phyloP scores from a whole-genome alignment of 352 stramenopile genomes.

The Pythium sukuiense region DNA sequence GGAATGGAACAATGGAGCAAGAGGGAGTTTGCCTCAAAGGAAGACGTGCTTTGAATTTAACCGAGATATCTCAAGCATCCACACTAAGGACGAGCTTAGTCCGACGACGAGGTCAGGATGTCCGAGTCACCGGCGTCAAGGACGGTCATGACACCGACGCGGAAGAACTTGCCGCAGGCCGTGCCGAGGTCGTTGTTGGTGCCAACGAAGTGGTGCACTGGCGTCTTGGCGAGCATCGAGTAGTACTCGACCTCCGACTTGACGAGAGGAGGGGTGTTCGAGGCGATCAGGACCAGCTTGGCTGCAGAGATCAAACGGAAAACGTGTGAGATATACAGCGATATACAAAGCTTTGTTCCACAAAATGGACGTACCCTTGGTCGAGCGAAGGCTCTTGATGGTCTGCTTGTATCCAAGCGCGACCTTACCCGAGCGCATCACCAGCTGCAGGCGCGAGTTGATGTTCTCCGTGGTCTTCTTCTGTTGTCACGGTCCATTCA shows the following conservation, averaged over 20 bases:
- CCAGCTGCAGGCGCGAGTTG: conserved; percentile 99
- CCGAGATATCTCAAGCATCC: conserved; percentile 2
- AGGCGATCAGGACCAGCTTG: conserved; percentile 98
- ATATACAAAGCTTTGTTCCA: too few species aligned
- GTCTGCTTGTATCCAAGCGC: conserved; percentile 98
- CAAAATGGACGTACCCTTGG: conserved; percentile 69
- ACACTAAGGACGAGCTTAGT: conserved; percentile 40
- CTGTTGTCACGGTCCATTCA: conserved; percentile 40
- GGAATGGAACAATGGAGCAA: background rate
- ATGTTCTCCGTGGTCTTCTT: conserved; percentile 99
- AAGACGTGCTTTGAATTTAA: conserved; percentile 11
- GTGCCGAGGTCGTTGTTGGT: conserved; percentile 99
- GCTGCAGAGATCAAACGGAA: conserved; percentile 35
- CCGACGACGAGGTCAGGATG: conserved; percentile 91
- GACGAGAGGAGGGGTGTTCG: conserved; percentile 97
- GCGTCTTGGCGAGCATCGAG: conserved; percentile 99
- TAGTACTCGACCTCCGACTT: conserved; percentile 99
- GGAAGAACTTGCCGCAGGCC: conserved; percentile 99
- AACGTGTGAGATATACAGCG: background rate
- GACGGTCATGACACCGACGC: conserved; percentile 95
- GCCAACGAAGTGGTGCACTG: conserved; percentile 98
- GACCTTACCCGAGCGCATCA: conserved; percentile 99
- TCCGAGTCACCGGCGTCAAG: conserved; percentile 98
- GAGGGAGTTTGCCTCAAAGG: conserved; percentile 4
- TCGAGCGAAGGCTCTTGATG: conserved; percentile 95